Base-by-base conservation (phyloP, 139 green algal genomes). In the Tetradesmus obliquus region DNA sequence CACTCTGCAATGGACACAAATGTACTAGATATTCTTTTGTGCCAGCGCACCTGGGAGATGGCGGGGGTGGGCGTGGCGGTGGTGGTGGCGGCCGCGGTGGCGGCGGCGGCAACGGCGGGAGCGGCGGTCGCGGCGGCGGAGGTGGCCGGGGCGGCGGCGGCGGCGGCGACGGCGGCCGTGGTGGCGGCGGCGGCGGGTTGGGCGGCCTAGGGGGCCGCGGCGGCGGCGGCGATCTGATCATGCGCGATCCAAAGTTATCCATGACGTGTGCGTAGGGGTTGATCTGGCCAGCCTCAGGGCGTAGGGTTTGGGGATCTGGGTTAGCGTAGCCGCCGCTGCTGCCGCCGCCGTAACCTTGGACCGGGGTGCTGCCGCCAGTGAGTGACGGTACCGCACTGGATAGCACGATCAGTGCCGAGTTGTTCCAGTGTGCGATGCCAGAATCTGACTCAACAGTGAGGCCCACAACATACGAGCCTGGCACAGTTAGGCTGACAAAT, bases 331-430 rank as follows among this genome's bases (percentile, higher is more conserved):
- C n/a, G 74, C 74, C 74, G 10, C 60, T 71, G 60, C 60, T 71
- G n/a, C 74, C 74, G 7, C 74, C 9, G 20, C 20, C 3, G n/a
- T 53, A 51, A 82, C 74, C 74, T 83, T 83, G 76, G 81, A n/a
- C 19, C 9, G 54, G 19, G 76, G 20, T 15, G 81, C 55, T 55
- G 84, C 84, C 24, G 58, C 84, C 84, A 13, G 58, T 79, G 22
- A 88, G 19, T 5, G 12, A 13, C 10, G 85, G 85, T 12, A 82
- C 85, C 10, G 32, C 17, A 19, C 20, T 53, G 71, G 85, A 81
- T 57, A 89, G 85, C 66, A 90, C 71, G 60, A 91, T 91, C 13
- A 91, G 76, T 60, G 88, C 88, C 62, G 88, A 81, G n/a, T 91
- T 91, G 57, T 91, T 87, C 55, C 57, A 91, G 88, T 91, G 88